phyloP scores from a whole-genome alignment of 371 early-diverging fungal species.

The Mucor mucedo region DNA sequence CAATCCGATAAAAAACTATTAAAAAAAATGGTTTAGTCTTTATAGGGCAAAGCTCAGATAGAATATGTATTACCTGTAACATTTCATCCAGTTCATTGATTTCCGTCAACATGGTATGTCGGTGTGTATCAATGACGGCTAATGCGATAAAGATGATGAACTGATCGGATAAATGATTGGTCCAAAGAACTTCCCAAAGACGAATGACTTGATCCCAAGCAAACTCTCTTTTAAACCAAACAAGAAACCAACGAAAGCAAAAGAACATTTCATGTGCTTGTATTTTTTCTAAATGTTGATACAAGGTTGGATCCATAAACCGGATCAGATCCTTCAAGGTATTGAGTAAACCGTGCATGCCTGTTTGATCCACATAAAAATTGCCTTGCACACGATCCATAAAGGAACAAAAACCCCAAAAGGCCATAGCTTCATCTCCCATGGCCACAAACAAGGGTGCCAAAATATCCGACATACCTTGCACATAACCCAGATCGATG shows the following conservation, averaged over 20 bases:
- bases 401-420: conserved; percentile 89
- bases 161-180: conserved; percentile 78
- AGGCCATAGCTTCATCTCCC: conserved; percentile 88
- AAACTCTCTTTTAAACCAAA: conserved; percentile 96
- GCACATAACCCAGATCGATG: conserved; percentile 80
- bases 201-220: conserved; percentile 80
- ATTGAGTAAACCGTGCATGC: conserved; percentile 87
- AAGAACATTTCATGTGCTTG: conserved; percentile 88
- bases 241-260: conserved; percentile 95
- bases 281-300: conserved; percentile 75
- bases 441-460: conserved; percentile 88
- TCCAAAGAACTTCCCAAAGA: conserved; percentile 93
- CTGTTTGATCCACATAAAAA: conserved; percentile 84
- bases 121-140: conserved; percentile 84
- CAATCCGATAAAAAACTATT: conserved; percentile 86
- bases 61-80: conserved; percentile 65
- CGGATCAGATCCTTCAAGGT: conserved; percentile 77
- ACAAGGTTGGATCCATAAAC: conserved; percentile 82
- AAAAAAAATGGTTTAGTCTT: background rate
- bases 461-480: conserved; percentile 95
- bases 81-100: conserved; percentile 87
- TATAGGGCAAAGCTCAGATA: background rate
- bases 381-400: conserved; percentile 88
- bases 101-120: conserved; percentile 76
- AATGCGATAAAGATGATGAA: conserved; percentile 90